phyloP scores from a whole-genome alignment of 2,329 filamentous ascomycete species.

The Dactylellina leptospora region DNA sequence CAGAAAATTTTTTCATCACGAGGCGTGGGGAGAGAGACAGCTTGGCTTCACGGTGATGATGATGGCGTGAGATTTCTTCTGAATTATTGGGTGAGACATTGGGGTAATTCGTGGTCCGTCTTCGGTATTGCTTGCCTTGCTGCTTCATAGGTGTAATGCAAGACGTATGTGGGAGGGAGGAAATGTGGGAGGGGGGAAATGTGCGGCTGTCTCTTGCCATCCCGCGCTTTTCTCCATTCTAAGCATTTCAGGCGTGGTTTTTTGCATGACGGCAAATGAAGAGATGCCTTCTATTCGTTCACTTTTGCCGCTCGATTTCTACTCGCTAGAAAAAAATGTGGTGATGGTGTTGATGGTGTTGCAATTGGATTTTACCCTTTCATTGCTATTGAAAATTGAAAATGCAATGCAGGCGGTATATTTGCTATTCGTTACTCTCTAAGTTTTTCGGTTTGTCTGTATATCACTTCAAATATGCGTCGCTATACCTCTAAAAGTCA shows the following conservation, averaged over 20 bases:
- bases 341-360: slow-evolving; percentile 54
- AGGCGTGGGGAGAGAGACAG: slow-evolving; percentile 14
- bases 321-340: slow-evolving; percentile 42
- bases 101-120: slow-evolving; percentile 19
- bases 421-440: slow-evolving; percentile 48
- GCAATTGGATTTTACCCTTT: slow-evolving; percentile 37
- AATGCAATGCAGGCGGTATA: slow-evolving; percentile 53
- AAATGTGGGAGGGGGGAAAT: not conserved
- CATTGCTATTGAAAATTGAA: not conserved
- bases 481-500: not conserved
- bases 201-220: slow-evolving; percentile 44
- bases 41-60: slow-evolving; percentile 28
- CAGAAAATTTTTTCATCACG: slow-evolving; percentile 28
- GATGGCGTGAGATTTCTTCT: slow-evolving; percentile 51
- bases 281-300: slow-evolving; percentile 27
- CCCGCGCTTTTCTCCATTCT: slow-evolving; percentile 38
- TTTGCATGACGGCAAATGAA: slow-evolving; percentile 38
- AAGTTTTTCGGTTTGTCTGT: too few species aligned
- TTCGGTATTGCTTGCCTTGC: slow-evolving; percentile 1
- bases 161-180: slow-evolving; percentile 4
- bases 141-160: not conserved
- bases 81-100: slow-evolving; percentile 48
- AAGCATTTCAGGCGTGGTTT: slow-evolving; percentile 8
- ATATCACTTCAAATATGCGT: slow-evolving; percentile 32
- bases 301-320: slow-evolving; percentile 51